Evolutionary conservation across 2,329 filamentous ascomycete genomes (phyloP), one percentile per base, ranked within the genome.

Genomic region (Xylariaceae sp.): DNA sequence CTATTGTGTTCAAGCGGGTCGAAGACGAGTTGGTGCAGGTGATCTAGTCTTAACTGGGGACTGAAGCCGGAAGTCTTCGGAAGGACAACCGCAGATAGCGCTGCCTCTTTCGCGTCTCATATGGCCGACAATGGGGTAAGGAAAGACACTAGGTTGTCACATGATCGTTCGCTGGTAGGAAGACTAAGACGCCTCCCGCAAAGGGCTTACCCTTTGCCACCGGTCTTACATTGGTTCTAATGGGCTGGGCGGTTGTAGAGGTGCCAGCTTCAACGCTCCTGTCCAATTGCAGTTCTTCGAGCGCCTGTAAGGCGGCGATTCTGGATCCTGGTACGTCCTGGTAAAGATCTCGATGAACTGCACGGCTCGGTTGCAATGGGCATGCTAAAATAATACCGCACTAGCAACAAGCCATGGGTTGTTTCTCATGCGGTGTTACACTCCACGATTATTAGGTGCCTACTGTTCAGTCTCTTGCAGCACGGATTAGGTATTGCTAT

Each of bases 71-170:
- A 30, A 30, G 23, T n/a, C 35, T 51, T 51, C 37, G 50, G 34
- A 5, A 41, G 9, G 35, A 59, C 44, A 64, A 53, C 58, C 60
- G 62, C 62, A 50, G 56, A 59, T 60, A 62, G 58, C 62, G 62
- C 62, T 17, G 34, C 51, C 34, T 35, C 41, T 59, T 4, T 45
- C 45, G 51, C 30, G 34, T 44, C 15, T 30, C 17, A 23, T 18
- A 49, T 49, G 47, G 23, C 23, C 23, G 23, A 30, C 23, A 30
- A 30, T 30, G 23, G 23, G 23, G 23, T 5, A 49, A 49, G 17
- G 10, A 23, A 49, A 18, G 17, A 30, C 17, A 30, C 4, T 23
- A 30, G 17, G 17, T 4, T 9, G 47, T 49, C 47, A 49, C 47
- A 49, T 49, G 47, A 49, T 49, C 47, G 17, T 49, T 5, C 7